Percentiles rank a stretch among this genome's conserved stretches.
Conservation (phyloP, 176 grass and related monocot species). For the Hordeum vulgare region MorexV3_pseudomolecules_assembly NC_058520.1:584318654-584319153, state of each 20-base stretch:
- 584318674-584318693: neutral
- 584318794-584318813: neutral
- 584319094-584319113: too few species aligned
- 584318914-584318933: neutral
- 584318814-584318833: neutral
- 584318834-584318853: too few species aligned
- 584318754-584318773: constrained; percentile 42
- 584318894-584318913: neutral
- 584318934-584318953: neutral
- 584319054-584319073: too few species aligned
- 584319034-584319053: too few species aligned
- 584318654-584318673: too few species aligned
- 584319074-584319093: too few species aligned
- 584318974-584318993: neutral
- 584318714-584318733: constrained; percentile 52
- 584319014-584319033: too few species aligned
- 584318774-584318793: too few species aligned
- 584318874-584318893: neutral
- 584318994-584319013: neutral
- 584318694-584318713: constrained; percentile 44
- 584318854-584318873: neutral
- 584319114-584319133: too few species aligned
- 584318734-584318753: constrained; percentile 29
- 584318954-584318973: neutral
- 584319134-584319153: too few species aligned